Percentiles rank a stretch among this genome's conserved stretches.
These are phyloP conservation scores for Trichosphaerium sp. DNA, from an alignment of 78 protist genomes.

Conservation along the genomic window DNA sequence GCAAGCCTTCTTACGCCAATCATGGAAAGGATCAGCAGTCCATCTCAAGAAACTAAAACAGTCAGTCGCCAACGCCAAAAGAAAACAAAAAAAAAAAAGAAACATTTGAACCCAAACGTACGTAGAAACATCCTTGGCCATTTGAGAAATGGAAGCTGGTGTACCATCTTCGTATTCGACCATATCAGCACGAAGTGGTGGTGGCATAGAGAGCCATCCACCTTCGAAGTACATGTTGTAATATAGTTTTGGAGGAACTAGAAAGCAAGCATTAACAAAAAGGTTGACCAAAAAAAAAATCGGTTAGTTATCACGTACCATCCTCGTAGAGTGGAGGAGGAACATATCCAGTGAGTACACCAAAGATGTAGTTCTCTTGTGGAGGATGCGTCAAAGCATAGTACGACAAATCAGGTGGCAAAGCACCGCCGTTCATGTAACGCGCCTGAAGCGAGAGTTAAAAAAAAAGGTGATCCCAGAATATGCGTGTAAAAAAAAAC, in stretches of 20 bases:
- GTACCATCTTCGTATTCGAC: constrained; percentile 88
- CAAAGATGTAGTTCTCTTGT: constrained; percentile 76
- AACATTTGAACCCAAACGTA: no score
- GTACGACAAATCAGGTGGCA: constrained; percentile 85
- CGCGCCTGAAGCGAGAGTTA: no score
- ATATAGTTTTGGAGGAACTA: not conserved
- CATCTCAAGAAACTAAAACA: constrained; percentile 79
- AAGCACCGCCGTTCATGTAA: constrained; percentile 77
- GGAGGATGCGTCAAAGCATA: constrained; percentile 68
- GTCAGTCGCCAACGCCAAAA: no score
- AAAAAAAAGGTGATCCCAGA: no score
- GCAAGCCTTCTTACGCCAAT: constrained; percentile 69
- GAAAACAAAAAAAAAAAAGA: no score
- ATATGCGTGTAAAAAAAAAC: no score
- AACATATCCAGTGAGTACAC: constrained; percentile 76
- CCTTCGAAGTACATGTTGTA: constrained; percentile 61
- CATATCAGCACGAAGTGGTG: constrained; percentile 56
- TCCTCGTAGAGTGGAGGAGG: constrained; percentile 70
- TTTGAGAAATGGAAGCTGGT: constrained; percentile 72
- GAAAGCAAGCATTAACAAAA: not conserved
- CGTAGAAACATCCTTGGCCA: constrained; percentile 87
- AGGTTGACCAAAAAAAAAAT: constrained; percentile 1
- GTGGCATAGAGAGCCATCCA: constrained; percentile 75
- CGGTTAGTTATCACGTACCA: constrained; percentile 62
- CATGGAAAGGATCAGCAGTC: constrained; percentile 78